Conservation (phyloP, 2,329 filamentous ascomycete genomes). For the Penicillium hordei region DNA sequence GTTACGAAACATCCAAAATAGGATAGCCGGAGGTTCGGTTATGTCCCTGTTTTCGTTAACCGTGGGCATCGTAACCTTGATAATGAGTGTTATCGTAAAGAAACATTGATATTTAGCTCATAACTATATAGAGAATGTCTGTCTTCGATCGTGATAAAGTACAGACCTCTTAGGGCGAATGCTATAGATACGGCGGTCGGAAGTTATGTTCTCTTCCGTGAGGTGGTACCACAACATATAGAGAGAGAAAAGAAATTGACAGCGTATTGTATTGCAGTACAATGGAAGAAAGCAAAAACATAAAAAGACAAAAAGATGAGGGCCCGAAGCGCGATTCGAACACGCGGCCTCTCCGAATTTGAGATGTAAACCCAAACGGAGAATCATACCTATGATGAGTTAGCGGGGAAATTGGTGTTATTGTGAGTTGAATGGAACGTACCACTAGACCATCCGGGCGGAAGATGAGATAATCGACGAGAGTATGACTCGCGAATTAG, state of each 20-base stretch:
- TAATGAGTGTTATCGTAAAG: background rate
- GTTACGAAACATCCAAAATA: background rate
- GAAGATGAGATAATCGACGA: no score
- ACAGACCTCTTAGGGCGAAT: background rate
- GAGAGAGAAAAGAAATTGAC: background rate
- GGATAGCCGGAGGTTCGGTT: background rate
- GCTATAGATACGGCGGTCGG: background rate
- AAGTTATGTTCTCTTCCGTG: background rate
- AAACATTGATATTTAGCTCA: background rate
- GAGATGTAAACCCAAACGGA: slow-evolving; percentile 4
- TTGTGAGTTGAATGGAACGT: no score
- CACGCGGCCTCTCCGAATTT: slow-evolving; percentile 12
- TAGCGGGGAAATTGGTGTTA: no score
- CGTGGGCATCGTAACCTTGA: background rate
- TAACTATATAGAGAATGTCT: background rate
- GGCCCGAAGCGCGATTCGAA: slow-evolving; percentile 10
- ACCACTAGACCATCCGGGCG: no score
- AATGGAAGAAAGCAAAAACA: background rate
- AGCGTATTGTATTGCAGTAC: background rate
- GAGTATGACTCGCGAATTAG: no score
- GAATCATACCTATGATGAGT: background rate
- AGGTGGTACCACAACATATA: background rate
- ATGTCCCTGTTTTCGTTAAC: background rate
- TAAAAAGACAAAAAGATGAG: background rate
- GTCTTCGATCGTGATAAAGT: background rate